Conservation (phyloP, 495 filamentous ascomycete species). For the Aspergillus sclerotiicarbonarius region DNA sequence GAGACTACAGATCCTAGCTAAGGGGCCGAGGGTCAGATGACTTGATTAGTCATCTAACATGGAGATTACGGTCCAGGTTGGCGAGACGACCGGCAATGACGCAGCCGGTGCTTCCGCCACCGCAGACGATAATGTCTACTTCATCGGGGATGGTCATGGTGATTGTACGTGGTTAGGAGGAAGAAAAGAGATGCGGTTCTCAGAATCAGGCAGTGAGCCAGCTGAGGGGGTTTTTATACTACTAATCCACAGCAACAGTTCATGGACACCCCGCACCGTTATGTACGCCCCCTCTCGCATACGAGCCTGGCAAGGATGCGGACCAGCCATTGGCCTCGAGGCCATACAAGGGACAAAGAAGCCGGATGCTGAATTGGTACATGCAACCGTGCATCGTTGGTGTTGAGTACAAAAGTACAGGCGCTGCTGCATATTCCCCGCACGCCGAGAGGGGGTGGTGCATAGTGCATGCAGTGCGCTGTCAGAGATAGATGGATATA, state of each 20-base stretch:
- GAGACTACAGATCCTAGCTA: too few species aligned
- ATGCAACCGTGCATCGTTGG: not conserved
- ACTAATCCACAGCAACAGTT: too few species aligned
- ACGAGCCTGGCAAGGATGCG: not conserved
- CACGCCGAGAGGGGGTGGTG: constrained; percentile 2
- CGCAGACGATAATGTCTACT: constrained; percentile 82
- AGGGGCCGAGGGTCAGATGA: too few species aligned
- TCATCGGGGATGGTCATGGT: constrained; percentile 55
- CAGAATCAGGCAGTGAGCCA: not conserved
- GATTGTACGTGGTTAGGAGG: not conserved
- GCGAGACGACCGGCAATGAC: constrained; percentile 78
- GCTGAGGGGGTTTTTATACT: not conserved
- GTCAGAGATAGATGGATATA: not conserved
- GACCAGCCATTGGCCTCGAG: not conserved
- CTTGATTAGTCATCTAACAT: too few species aligned
- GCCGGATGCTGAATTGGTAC: not conserved
- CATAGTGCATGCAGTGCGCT: not conserved
- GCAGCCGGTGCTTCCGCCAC: constrained; percentile 69
- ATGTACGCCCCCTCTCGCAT: not conserved
- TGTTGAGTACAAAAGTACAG: not conserved
- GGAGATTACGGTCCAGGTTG: constrained; percentile 76
- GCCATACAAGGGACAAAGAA: not conserved
- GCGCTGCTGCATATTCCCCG: not conserved
- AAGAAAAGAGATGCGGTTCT: not conserved
- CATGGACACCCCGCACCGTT: not conserved